Evolutionary conservation across 768 basidiomycete genomes (phyloP), one percentile per base, ranked within the genome.

Genomic region (Roridomyces roridus): DNA sequence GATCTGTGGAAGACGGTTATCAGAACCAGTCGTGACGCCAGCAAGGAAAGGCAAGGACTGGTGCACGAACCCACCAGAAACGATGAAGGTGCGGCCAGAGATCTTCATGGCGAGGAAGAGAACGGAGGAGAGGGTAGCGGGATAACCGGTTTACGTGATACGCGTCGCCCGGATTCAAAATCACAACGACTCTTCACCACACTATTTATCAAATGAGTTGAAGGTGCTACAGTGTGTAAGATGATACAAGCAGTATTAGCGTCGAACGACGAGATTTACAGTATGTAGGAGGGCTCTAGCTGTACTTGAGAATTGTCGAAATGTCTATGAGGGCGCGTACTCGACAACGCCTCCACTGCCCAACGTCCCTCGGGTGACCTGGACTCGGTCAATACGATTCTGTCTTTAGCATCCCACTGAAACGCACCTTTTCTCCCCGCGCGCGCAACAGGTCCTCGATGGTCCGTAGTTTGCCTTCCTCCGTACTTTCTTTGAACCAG

Each of bases 401-500:
- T 7, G 14, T 14, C 29, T 31, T 31, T 14, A 79, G 73, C 49
- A 69, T 77, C 24, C 7, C 6, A 7, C 29, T 31, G 7, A 31
- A 31, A 14, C 29, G 14, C 29, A 96, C 87, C 41, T 73, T 78
- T 74, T 98, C 94, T 1, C 96, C 96, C 49, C 87, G 89, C 0
- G 82, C 86, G 29, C 76, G 79, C 55, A 97, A 72, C 14, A 98
- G 71, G 55, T 94, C 91, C 70, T 98, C 96, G 4, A 98, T 77
- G 1, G 91, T 97, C 51, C 78, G 82, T 23, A 89, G 71, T 56
- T 84, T 86, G 6, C 91, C 92, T 5, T 85, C 85, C 57, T 85
- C 73, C 6, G 89, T 94, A 57, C 76, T 82, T 25, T 94, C 92
- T 65, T 92, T 87, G 77, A 96, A 96, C 94, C 94, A 96, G 1